Evolutionary conservation across 768 basidiomycete species (phyloP), one percentile per base, ranked within the genome.

Genomic region (Flagelloscypha sp.): DNA sequence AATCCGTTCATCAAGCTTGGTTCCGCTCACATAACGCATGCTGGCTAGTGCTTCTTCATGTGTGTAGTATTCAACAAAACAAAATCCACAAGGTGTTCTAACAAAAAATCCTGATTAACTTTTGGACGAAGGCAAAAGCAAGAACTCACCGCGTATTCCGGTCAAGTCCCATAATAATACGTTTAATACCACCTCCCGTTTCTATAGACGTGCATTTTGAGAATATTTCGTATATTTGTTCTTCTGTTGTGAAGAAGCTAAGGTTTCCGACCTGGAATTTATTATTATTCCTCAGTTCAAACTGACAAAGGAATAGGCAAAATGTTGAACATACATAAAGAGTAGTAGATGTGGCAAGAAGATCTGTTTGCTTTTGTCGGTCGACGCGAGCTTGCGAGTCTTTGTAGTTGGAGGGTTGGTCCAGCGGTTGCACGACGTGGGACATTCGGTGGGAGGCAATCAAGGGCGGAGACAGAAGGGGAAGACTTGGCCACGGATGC

Each of bases 1-100:
- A 48, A 99, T 88, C 22, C 95, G 84, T 61, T 99, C 95, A 59
- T 99, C 95, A 15, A 99, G 78, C 64, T 98, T 98, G 23, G 93
- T 92, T n/a, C 94, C 95, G 33, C 86, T 90, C 48, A 98, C 76
- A 57, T 95, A 93, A 31, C 84, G 79, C 75, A 98, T 80, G 43
- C 84, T 81, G 27, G 90, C 86, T 25, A 95, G 67, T 12, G 95
- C 94, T 58, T 98, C 93, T 5, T 79, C 69, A 51, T 97, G 90
- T 7, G 88, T 88, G 55, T 97, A 98, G 55, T 87, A 99, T 55
- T 90, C 87, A 39, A 93, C 93, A 48, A 92, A 97, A 63, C 94
- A 92, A 58, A 95, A 92, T 16, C 94, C 84, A 50, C 88, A 92
- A 0, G 88, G 92, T 31, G 88, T 93, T 51, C 86, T 88, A 50